Evolutionary conservation across 164 flowering plant species (phyloP), one percentile per base, ranked within the genome.

Genomic region (Vitis labrusca): DNA sequence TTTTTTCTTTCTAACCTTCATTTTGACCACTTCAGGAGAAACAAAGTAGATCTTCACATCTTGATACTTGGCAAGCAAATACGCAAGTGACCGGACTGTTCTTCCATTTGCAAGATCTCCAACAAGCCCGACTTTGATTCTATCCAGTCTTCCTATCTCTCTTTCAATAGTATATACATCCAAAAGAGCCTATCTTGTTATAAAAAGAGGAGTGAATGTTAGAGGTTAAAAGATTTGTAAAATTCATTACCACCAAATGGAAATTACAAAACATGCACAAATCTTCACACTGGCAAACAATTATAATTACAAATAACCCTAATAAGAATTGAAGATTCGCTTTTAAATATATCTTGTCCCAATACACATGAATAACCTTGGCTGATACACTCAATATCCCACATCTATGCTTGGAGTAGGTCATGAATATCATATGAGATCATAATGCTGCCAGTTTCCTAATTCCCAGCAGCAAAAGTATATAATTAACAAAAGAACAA

Each of bases 51-150:
- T 83, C 78, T 91, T 93, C 76, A 96, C 95, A 78, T 85, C 86
- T 50, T 82, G 58, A 78, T 90, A 96, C 81, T 85, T 92, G 27
- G 97, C 82, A 55, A 95, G 97, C 76, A 96, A 79, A 80, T 93
- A 93, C 4, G 98, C 98, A 60, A 91, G 88, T 19, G 97, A 96
- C 2, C 99, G 93, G 3, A 96, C 99, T 15, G 99, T 96, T 80
- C 99, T 87, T 49, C 99, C 99, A 73, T 96, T 84, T 30, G 99
- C 98, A 81, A 96, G 99, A 85, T 96, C 99, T 66, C 99, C 99
- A 61, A 96, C 99, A 60, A 96, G 85, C 14, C 83, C 98, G 65
- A 96, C 98, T 77, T 80, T 88, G 59, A 96, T 93, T 32, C 93
- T 92, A 76, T 96, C 98, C 70, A 96, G 82, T 73, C 82, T 87